These are phyloP conservation scores for Diversispora eburnea DNA, from an alignment of 192 early-diverging fungal species.

Conservation along the genomic window DNA sequence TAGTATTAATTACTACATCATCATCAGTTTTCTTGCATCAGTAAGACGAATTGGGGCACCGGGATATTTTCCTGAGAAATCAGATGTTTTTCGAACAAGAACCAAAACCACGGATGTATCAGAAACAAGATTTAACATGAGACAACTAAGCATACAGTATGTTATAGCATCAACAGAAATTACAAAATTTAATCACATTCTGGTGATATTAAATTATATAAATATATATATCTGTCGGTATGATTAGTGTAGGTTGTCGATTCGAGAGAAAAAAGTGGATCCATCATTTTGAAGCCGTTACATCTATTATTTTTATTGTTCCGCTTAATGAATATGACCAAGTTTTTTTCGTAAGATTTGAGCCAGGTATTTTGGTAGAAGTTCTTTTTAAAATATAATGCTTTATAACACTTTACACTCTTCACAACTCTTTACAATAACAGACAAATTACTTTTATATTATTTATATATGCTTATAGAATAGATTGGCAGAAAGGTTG, in stretches of 20 bases:
- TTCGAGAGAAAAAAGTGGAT: conserved; percentile 86
- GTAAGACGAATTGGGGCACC: conserved; percentile 78
- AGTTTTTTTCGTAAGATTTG: conserved; percentile 79
- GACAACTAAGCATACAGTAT: conserved; percentile 82
- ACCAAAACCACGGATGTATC: conserved; percentile 97
- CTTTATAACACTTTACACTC: no score
- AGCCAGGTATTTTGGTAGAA: conserved; percentile 45
- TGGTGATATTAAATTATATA: no score
- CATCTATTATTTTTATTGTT: conserved; percentile 91
- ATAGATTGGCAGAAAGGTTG: conserved; percentile 89
- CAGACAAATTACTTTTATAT: background rate
- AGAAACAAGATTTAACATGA: conserved; percentile 91
- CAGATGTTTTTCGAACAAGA: conserved; percentile 91
- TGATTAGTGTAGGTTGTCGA: conserved; percentile 87
- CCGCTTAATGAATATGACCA: conserved; percentile 93
- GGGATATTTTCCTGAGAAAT: conserved; percentile 86
- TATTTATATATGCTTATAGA: conserved; percentile 46
- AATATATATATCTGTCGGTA: conserved; percentile 43
- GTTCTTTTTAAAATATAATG: background rate
- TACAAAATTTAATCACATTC: no score
- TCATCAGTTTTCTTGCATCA: conserved; percentile 80
- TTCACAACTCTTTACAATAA: no score
- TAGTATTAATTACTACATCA: background rate
- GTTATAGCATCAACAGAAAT: conserved; percentile 34
- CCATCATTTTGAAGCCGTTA: conserved; percentile 80